Evolutionary conservation across 2,329 filamentous ascomycete genomes (phyloP), one percentile per base, ranked within the genome.

Genomic region (Blumeriella jaapii): DNA sequence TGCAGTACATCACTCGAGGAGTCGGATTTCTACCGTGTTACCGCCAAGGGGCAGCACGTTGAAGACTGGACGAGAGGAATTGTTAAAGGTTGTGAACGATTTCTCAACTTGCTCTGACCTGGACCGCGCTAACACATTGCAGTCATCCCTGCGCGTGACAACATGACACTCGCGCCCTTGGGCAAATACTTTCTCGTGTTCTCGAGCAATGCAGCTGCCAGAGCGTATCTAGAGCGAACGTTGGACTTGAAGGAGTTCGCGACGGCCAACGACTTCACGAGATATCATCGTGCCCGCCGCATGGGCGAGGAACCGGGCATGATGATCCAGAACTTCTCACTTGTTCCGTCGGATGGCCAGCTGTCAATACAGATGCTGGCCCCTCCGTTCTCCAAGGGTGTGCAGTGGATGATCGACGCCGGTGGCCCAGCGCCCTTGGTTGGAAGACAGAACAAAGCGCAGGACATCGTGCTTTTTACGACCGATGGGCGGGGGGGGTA

Each of bases 161-260:
- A 69, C 3, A 55, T 63, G 37, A 82, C 77, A 7, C 65, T 83
- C 31, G 70, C 73, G 38, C 70, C 74, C 3, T 57, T 70, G 1
- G 75, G 73, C 39, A 67, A 67, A 48, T 87, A 86, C 60, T 77
- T 71, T 57, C 60, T 89, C 36, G 63, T 82, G 36, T 89, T 87
- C 62, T 63, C 69, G 41, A 68, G 63, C 14, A 52, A 61, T 12
- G 59, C 63, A n/a, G 69, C 74, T 9, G 80, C 81, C 0, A 54
- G 61, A 6, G 63, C 69, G 25, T 87, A 82, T 56, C 66, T 70
- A 34, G 61, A 64, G 15, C 69, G 74, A 40, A 64, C 68, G 0
- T 51, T 56, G 6, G 60, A 67, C 5, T 58, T 80, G 11, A 68
- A 72, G 57, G 26, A 42, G 44, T 17, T 28, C 9, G 13, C 16